A percentile compares a stretch with the other conserved stretches of the same genome.
phyloP scores from a whole-genome alignment of 1,284 basidiomycete species.

The Boletus semigastroideus region DNA sequence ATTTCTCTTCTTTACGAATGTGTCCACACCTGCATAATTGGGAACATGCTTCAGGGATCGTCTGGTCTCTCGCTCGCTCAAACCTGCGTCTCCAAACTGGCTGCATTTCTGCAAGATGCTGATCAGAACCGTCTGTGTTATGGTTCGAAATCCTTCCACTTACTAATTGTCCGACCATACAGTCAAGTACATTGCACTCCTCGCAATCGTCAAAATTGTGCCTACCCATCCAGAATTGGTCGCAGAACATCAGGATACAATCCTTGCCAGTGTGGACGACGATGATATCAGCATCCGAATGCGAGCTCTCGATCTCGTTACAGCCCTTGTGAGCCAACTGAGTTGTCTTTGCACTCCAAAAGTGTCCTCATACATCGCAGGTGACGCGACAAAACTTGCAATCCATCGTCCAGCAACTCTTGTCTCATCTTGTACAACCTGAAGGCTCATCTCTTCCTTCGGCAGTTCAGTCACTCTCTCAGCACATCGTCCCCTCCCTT shows the following conservation, averaged over 20 bases:
- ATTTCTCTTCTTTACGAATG: slow-evolving; percentile 98
- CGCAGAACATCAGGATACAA: slow-evolving; percentile 90
- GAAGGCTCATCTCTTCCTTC: slow-evolving; percentile 53
- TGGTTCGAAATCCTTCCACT: slow-evolving; percentile 9
- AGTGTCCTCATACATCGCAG: slow-evolving; percentile 41
- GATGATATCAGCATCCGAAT: slow-evolving; percentile 94
- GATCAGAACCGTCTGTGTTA: slow-evolving; percentile 86
- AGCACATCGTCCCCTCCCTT: slow-evolving; percentile 44
- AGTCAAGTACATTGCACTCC: slow-evolving; percentile 97
- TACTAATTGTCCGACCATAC: slow-evolving; percentile 22
- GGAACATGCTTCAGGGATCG: slow-evolving; percentile 88
- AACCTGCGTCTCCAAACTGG: slow-evolving; percentile 92
- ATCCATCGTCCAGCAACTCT: slow-evolving; percentile 83
- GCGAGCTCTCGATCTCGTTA: slow-evolving; percentile 90
- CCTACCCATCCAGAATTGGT: slow-evolving; percentile 91
- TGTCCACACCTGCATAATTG: slow-evolving; percentile 96
- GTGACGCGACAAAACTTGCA: slow-evolving; percentile 82
- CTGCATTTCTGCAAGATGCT: slow-evolving; percentile 86
- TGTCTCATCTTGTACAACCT: slow-evolving; percentile 80
- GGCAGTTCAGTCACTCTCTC: slow-evolving; percentile 61
- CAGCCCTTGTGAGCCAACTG: slow-evolving; percentile 74
- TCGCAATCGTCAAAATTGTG: slow-evolving; percentile 95
- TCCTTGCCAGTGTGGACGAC: slow-evolving; percentile 88
- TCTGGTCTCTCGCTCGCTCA: slow-evolving; percentile 82
- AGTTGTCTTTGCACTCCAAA: background rate